Evolutionary conservation across 192 early-diverging fungal genomes (phyloP).

Genomic region (Podila minutissima): DNA sequence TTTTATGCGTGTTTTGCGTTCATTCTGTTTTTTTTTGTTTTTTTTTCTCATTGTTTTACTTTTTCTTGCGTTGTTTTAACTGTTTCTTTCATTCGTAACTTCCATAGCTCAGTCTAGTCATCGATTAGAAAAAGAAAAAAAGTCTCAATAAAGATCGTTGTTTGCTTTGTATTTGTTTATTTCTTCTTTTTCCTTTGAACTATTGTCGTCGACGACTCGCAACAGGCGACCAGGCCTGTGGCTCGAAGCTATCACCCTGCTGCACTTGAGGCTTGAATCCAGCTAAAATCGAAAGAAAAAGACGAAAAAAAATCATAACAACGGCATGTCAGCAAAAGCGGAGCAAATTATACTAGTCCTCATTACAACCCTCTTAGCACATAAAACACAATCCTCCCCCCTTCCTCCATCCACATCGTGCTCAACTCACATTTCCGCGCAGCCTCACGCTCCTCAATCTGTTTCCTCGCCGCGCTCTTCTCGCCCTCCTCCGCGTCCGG

Average conservation of each 20-base stretch:
- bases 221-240: slow-evolving; percentile 44
- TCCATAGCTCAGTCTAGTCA: background rate
- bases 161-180: background rate
- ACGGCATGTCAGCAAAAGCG: background rate
- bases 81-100: background rate
- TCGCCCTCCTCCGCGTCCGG: slow-evolving; percentile 2
- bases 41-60: background rate
- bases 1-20: slow-evolving; percentile 1
- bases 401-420: no score
- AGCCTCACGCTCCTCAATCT: slow-evolving; percentile 45
- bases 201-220: slow-evolving; percentile 27
- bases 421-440: slow-evolving; percentile 35
- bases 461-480: slow-evolving; percentile 43
- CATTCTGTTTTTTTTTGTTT: background rate
- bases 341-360: no score
- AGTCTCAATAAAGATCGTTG: no score
- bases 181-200: background rate
- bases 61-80: background rate
- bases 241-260: slow-evolving; percentile 41
- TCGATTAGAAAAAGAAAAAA: no score
- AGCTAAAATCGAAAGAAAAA: background rate
- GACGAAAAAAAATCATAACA: background rate
- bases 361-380: background rate
- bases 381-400: no score
- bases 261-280: slow-evolving; percentile 51